Conservation (phyloP, 768 basidiomycete species). For the Dentipellis fragilis region DNA sequence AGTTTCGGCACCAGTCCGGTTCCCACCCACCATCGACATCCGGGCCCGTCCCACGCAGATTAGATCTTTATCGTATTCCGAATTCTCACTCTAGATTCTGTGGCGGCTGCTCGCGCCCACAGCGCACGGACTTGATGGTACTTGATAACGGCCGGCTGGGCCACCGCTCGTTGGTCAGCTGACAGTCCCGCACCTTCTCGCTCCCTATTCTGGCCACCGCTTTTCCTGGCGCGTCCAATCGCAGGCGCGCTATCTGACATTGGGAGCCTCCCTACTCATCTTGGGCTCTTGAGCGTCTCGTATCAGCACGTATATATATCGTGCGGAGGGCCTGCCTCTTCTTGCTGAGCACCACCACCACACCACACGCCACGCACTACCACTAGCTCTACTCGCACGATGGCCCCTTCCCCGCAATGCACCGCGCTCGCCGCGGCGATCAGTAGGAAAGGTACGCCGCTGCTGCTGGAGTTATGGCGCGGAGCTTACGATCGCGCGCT, state of each 20-base stretch:
- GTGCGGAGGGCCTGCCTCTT: no score
- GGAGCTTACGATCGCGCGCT: not conserved
- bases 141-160: no score
- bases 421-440: conserved; percentile 46
- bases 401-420: conserved; percentile 48
- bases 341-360: no score
- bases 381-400: conserved; percentile 13
- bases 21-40: no score
- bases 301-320: conserved; percentile 1
- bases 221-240: not conserved
- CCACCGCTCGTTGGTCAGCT: no score
- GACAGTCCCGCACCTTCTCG: no score
- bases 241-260: not conserved
- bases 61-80: not conserved
- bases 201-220: no score
- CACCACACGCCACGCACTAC: no score
- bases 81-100: not conserved
- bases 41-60: not conserved
- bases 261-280: not conserved
- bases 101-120: no score
- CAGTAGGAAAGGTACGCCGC: conserved; percentile 33
- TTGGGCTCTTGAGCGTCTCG: not conserved
- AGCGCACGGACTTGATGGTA: no score
- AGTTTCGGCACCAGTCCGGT: no score
- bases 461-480: not conserved